Base-by-base conservation (phyloP, 805 yeast genomes). In the Kluyveromyces starmeri region DNA sequence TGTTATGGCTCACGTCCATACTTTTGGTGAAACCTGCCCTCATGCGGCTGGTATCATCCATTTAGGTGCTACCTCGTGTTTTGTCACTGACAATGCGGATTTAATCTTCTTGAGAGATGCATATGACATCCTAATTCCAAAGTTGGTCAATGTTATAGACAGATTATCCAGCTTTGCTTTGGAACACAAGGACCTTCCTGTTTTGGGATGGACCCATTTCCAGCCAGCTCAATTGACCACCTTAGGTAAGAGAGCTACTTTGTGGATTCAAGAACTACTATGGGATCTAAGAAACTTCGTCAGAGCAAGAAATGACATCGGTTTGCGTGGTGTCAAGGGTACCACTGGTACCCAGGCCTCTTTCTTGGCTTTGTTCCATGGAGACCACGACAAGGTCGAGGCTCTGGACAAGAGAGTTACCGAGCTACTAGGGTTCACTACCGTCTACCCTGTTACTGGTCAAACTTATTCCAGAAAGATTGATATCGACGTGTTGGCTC, bases 141-240 rank as follows among this genome's bases (percentile, higher is more conserved):
- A 92, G 64, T 73, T 92, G 50, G 97, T 86, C 50, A 92, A 92
- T 52, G 97, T 92, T 46, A 92, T 92, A 50, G 81, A 88, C 70
- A 75, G 95, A 62, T 70, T 92, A 58, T 64, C 85, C 40, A 67
- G 82, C 58, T 92, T 92, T 61, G 97, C 98, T 29, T 58, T 85
- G 44, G 76, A 83, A 61, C 75, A 89, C 71, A 92, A 92, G 67
- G 97, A 92, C 61, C 63, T 88, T 63, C 97, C 98, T 23, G 96
- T 88, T 28, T 72, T 92, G 46, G 98, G 98, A 22, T 92, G 97
- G 97, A 92, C 98, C 38, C 98, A 92, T 64, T 92, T 92, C 76
- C 98, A 92, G 69, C 98, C 98, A 11, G 98, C 98, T 35, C 98
- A 92, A 68, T 75, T 92, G 60, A 89, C 97, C 47, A 92, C 98